These are phyloP conservation scores for carrot (Daucus carota) DNA, from an alignment of 129 eudicot species.

Conservation along the genomic window DNA sequence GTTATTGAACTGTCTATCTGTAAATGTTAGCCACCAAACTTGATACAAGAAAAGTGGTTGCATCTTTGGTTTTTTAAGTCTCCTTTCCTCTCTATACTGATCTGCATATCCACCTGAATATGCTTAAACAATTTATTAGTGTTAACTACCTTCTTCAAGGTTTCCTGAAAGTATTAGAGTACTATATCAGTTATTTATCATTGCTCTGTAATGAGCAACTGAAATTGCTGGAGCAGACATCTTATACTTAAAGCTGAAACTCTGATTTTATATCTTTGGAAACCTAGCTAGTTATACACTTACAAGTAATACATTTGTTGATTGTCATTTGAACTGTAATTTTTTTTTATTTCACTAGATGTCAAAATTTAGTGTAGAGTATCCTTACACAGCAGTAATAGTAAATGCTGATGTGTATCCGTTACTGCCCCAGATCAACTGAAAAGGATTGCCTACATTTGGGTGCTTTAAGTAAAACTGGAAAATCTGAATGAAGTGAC, in stretches of 20 bases:
- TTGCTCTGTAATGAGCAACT: not conserved
- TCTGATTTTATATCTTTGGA: not conserved
- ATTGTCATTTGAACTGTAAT: not conserved
- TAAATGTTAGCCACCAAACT: not conserved
- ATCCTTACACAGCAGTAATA: not conserved
- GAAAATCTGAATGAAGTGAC: not conserved
- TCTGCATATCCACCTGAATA: not conserved
- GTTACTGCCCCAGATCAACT: not conserved
- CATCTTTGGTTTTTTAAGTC: too few species aligned
- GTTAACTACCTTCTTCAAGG: not conserved
- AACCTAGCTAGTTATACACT: not conserved
- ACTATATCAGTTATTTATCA: not conserved
- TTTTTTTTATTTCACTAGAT: not conserved
- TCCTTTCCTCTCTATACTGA: not conserved
- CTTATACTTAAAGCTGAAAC: not conserved
- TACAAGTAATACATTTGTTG: not conserved
- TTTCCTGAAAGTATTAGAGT: not conserved
- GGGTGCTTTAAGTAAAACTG: not conserved
- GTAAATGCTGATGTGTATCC: not conserved
- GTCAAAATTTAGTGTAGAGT: not conserved
- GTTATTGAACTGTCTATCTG: slow-evolving; percentile 21
- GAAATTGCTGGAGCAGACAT: not conserved
- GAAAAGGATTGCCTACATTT: not conserved
- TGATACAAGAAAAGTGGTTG: not conserved
- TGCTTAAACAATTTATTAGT: not conserved